Evolutionary conservation across 1,284 basidiomycete genomes (phyloP).

Genomic region (Peniophora sp.): DNA sequence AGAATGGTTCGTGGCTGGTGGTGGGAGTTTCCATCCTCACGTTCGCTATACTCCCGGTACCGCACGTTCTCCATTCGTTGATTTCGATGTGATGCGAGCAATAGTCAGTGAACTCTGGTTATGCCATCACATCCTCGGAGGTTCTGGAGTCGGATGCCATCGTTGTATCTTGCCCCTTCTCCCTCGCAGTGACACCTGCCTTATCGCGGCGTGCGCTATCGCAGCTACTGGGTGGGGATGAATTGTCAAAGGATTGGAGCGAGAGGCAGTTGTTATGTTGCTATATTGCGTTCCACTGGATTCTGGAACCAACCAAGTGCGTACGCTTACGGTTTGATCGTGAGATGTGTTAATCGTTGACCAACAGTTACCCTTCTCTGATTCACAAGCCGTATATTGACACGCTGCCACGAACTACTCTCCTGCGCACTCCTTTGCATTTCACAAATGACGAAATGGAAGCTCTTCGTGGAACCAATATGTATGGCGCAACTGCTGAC

Average conservation of each 20-base stretch:
- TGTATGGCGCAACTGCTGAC: constrained; percentile 67
- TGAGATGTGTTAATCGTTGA: constrained; percentile 7
- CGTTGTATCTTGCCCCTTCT: constrained; percentile 71
- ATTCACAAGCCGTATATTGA: constrained; percentile 57
- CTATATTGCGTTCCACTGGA: constrained; percentile 69
- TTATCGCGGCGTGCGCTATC: constrained; percentile 36
- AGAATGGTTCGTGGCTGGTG: neutral
- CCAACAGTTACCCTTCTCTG: constrained; percentile 22
- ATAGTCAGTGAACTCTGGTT: constrained; percentile 41
- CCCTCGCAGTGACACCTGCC: constrained; percentile 60
- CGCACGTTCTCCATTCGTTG: neutral
- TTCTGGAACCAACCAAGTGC: constrained; percentile 25
- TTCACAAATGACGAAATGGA: constrained; percentile 59
- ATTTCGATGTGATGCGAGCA: neutral
- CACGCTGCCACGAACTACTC: constrained; percentile 49
- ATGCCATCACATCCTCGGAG: constrained; percentile 44
- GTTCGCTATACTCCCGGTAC: neutral
- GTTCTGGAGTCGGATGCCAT: constrained; percentile 42
- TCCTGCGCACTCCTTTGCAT: constrained; percentile 70
- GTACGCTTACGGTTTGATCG: neutral
- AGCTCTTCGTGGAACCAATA: constrained; percentile 67
- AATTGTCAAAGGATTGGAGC: constrained; percentile 36
- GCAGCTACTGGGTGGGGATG: constrained; percentile 25
- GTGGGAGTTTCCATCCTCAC: neutral
- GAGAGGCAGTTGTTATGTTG: constrained; percentile 66